phyloP scores from a whole-genome alignment of 768 basidiomycete genomes.

The Leccinum olivaceopallidum region DNA sequence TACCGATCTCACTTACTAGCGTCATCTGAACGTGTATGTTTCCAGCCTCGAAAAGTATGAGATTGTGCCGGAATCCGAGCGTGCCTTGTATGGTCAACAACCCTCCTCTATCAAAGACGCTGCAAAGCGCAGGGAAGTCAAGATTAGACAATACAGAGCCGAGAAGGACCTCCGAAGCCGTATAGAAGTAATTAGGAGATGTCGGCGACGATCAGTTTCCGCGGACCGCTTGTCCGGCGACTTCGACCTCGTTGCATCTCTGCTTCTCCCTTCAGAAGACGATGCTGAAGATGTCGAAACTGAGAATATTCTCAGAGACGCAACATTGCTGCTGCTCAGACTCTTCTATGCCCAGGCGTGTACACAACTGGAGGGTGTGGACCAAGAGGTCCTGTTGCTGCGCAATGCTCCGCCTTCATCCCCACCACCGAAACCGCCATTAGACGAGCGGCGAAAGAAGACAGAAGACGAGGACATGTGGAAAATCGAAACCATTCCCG shows the following conservation, averaged over 20 bases:
- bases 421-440: slow-evolving; percentile 29
- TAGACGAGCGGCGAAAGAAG: slow-evolving; percentile 41
- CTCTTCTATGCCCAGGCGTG: slow-evolving; percentile 71
- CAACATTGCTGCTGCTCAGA: slow-evolving; percentile 68
- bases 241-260: slow-evolving; percentile 62
- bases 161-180: slow-evolving; percentile 77
- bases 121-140: slow-evolving; percentile 74
- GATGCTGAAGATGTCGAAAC: slow-evolving; percentile 57
- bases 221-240: slow-evolving; percentile 43
- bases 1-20: slow-evolving; percentile 37
- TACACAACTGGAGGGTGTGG: slow-evolving; percentile 62
- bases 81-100: slow-evolving; percentile 51
- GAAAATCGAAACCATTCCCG: slow-evolving; percentile 65
- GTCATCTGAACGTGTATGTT: slow-evolving; percentile 47
- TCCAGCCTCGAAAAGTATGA: slow-evolving; percentile 61
- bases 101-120: slow-evolving; percentile 58
- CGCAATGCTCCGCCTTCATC: slow-evolving; percentile 47
- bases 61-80: slow-evolving; percentile 63
- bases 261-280: slow-evolving; percentile 45
- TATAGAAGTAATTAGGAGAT: slow-evolving; percentile 64
- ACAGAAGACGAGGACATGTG: slow-evolving; percentile 56
- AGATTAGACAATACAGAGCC: slow-evolving; percentile 87
- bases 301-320: slow-evolving; percentile 67
- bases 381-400: slow-evolving; percentile 74
- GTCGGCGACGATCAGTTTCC: slow-evolving; percentile 42